phyloP scores from a whole-genome alignment of 2,329 filamentous ascomycete species.

The Zymoseptoria ardabiliae region DNA sequence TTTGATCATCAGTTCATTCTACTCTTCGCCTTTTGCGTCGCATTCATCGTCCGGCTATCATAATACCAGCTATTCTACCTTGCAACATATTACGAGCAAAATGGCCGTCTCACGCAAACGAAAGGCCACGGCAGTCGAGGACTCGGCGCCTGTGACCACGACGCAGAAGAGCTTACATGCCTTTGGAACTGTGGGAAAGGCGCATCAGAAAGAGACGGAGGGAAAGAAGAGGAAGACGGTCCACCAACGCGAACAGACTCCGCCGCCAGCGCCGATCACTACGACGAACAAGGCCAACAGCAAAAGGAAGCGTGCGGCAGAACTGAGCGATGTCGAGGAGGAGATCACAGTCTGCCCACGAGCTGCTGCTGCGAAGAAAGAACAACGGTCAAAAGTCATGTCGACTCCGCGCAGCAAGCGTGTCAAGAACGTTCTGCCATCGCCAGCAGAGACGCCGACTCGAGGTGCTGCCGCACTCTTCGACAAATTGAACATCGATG shows the following conservation, averaged over 20 bases:
- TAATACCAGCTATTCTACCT: slow-evolving; percentile 12
- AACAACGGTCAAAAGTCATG: slow-evolving; percentile 4
- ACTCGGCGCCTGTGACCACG: slow-evolving; percentile 11
- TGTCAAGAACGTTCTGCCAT: slow-evolving; percentile 24
- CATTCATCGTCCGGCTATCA: slow-evolving; percentile 7
- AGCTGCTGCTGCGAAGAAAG: neutral
- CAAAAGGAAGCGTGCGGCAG: slow-evolving; percentile 23
- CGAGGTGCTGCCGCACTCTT: slow-evolving; percentile 29
- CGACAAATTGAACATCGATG: slow-evolving; percentile 27
- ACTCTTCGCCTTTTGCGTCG: neutral
- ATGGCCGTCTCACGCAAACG: slow-evolving; percentile 25
- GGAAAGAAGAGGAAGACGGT: slow-evolving; percentile 18
- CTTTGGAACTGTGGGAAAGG: slow-evolving; percentile 19
- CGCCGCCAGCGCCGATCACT: slow-evolving; percentile 6
- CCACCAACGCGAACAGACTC: slow-evolving; percentile 12
- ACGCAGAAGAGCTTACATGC: slow-evolving; percentile 17
- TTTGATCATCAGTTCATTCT: neutral
- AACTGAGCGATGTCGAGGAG: slow-evolving; percentile 18
- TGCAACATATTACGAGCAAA: slow-evolving; percentile 40
- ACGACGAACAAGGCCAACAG: slow-evolving; percentile 9
- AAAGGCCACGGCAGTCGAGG: slow-evolving; percentile 20
- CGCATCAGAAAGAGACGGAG: slow-evolving; percentile 4
- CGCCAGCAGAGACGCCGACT: slow-evolving; percentile 30
- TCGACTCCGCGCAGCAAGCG: slow-evolving; percentile 29
- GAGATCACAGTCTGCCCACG: slow-evolving; percentile 11